Percentiles rank a stretch among this genome's conserved stretches.
Evolutionary conservation across 2,329 filamentous ascomycete genomes (phyloP).

Genomic region (Ophiostoma perfectum): DNA sequence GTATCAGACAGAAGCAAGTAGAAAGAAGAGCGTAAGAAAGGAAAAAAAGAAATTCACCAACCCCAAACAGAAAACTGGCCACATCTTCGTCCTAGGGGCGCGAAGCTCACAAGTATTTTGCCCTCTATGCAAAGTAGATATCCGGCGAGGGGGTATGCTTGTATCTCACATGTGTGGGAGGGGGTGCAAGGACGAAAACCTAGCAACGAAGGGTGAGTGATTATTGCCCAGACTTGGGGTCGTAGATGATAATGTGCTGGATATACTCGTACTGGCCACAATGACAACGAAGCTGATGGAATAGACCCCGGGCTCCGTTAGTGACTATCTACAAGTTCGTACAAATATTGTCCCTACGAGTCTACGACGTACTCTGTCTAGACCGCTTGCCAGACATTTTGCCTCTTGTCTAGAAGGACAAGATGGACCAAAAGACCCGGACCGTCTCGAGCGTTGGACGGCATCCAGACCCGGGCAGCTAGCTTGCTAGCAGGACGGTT

Average conservation of each 20-base stretch:
- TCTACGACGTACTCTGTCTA: too few relatives aligned
- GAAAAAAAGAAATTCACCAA: not conserved
- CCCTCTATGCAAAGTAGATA: too few relatives aligned
- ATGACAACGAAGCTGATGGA: too few relatives aligned
- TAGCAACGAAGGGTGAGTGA: not conserved
- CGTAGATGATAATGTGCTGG: too few relatives aligned
- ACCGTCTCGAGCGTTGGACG: not conserved
- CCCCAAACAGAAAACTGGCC: too few relatives aligned
- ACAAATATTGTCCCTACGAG: too few relatives aligned
- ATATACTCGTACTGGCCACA: not conserved
- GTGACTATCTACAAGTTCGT: not conserved
- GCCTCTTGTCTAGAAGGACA: too few relatives aligned
- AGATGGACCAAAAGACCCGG: slow-evolving; percentile 1
- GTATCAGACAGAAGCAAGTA: not conserved
- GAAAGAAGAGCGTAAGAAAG: not conserved
- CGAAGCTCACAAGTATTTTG: too few relatives aligned
- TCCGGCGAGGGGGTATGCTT: too few relatives aligned
- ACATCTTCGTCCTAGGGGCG: too few relatives aligned
- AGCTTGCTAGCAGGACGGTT: slow-evolving; percentile 11
- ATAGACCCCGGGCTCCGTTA: not conserved
- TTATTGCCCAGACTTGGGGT: not conserved
- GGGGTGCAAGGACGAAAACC: not conserved
- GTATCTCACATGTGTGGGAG: not conserved
- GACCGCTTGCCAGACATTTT: too few relatives aligned
- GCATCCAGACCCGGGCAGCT: slow-evolving; percentile 9